Evolutionary conservation across 192 early-diverging fungal genomes (phyloP).

Genomic region (Paraglomus occultum): DNA sequence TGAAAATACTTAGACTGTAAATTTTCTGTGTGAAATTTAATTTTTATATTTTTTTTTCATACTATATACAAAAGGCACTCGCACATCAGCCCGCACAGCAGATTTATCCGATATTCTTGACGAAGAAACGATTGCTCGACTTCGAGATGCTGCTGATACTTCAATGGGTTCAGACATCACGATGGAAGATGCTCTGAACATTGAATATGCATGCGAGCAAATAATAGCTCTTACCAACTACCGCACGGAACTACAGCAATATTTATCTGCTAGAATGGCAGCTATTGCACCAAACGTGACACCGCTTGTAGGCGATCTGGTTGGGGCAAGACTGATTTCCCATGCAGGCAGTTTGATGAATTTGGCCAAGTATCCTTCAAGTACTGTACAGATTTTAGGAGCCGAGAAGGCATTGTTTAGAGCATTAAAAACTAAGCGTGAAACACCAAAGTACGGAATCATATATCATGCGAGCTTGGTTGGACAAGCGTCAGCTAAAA

Average conservation of each 20-base stretch:
- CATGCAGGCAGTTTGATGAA: slow-evolving; percentile 96
- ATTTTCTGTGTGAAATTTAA: too few species aligned
- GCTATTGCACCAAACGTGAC: slow-evolving; percentile 95
- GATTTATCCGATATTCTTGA: slow-evolving; percentile 78
- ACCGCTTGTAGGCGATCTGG: slow-evolving; percentile 91
- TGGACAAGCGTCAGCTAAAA: slow-evolving; percentile 92
- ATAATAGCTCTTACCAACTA: slow-evolving; percentile 92
- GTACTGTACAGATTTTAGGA: slow-evolving; percentile 96
- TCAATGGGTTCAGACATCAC: slow-evolving; percentile 99
- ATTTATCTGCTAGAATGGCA: slow-evolving; percentile 95
- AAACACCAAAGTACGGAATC: slow-evolving; percentile 97
- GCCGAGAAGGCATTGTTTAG: slow-evolving; percentile 99
- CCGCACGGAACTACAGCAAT: slow-evolving; percentile 87
- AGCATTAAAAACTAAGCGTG: slow-evolving; percentile 93
- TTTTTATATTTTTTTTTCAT: slow-evolving; percentile 29
- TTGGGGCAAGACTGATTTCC: slow-evolving; percentile 95
- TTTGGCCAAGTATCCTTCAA: slow-evolving; percentile 96
- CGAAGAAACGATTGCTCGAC: slow-evolving; percentile 79
- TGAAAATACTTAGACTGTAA: too few species aligned
- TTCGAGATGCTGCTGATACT: slow-evolving; percentile 88
- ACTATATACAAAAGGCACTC: slow-evolving; percentile 86
- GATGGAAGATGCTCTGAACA: slow-evolving; percentile 94
- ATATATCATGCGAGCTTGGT: slow-evolving; percentile 97
- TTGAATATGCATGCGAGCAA: slow-evolving; percentile 88
- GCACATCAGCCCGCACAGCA: slow-evolving; percentile 74